Evolutionary conservation across 2,329 filamentous ascomycete species (phyloP).

Genomic region (Celoporthe dispersa): DNA sequence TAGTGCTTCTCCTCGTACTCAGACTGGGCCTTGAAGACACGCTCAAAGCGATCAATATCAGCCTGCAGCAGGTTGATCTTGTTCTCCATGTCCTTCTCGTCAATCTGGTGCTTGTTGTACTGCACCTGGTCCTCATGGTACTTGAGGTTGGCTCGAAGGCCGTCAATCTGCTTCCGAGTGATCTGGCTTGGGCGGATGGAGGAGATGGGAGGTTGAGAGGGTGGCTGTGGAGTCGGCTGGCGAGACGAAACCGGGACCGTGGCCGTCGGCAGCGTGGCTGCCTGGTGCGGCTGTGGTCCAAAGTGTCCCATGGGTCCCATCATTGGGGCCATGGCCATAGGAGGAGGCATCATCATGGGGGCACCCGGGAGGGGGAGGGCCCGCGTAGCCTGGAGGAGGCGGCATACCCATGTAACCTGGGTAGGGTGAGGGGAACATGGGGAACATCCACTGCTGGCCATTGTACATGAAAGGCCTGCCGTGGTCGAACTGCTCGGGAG

Average conservation of each 20-base stretch:
- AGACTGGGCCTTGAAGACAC: constrained; percentile 49
- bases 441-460: constrained; percentile 51
- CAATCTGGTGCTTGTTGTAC: constrained; percentile 67
- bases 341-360: constrained; percentile 34
- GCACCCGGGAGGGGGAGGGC: constrained; percentile 22
- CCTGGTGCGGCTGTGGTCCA: constrained; percentile 6
- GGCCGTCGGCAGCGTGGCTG: constrained; percentile 9
- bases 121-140: constrained; percentile 62
- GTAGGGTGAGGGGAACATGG: constrained; percentile 32
- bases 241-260: constrained; percentile 30
- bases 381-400: constrained; percentile 30
- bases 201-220: constrained; percentile 52
- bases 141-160: constrained; percentile 57
- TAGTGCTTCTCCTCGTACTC: constrained; percentile 51
- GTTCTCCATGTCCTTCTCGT: constrained; percentile 55
- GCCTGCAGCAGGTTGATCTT: constrained; percentile 48
- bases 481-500: constrained; percentile 52
- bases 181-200: constrained; percentile 66
- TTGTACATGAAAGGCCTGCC: constrained; percentile 51
- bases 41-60: constrained; percentile 50
- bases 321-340: constrained; percentile 32
- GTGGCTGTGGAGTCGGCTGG: constrained; percentile 33
- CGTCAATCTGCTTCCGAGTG: constrained; percentile 60
- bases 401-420: constrained; percentile 32
- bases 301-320: constrained; percentile 21